Conservation (phyloP, 257 asterid genomes). For the Leonotis leonurus region DNA sequence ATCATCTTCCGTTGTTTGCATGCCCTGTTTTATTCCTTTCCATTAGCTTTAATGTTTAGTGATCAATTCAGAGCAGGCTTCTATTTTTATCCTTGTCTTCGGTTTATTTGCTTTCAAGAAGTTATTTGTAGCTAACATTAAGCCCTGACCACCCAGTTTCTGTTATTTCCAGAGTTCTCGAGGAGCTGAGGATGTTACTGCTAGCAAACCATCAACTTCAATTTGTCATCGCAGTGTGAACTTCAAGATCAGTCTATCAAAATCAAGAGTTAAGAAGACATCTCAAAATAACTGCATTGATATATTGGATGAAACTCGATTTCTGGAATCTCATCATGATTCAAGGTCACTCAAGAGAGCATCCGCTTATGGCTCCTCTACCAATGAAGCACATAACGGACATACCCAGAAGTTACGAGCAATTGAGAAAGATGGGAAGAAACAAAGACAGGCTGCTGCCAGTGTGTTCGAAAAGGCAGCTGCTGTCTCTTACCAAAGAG, state of each 20-base stretch:
- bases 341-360: conserved; percentile 41
- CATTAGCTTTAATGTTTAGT: not conserved
- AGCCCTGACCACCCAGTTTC: conserved; percentile 19
- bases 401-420: conserved; percentile 35
- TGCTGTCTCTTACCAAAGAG: conserved; percentile 59
- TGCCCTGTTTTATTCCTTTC: not conserved
- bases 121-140: not conserved
- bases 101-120: not conserved
- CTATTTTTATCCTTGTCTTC: not conserved
- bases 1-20: not conserved
- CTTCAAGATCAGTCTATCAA: conserved; percentile 23
- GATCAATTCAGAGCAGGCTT: not conserved
- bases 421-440: conserved; percentile 35
- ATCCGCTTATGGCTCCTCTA: conserved; percentile 39
- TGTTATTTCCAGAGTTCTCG: conserved; percentile 36
- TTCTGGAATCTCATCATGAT: conserved; percentile 9
- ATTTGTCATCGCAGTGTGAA: conserved; percentile 25
- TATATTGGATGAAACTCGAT: conserved; percentile 11
- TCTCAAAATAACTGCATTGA: conserved; percentile 18
- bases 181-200: conserved; percentile 27
- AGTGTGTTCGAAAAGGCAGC: conserved; percentile 46
- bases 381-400: conserved; percentile 36
- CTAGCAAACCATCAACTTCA: conserved; percentile 37
- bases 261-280: conserved; percentile 23
- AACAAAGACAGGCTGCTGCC: conserved; percentile 27